Base-by-base conservation (phyloP, 225 moss, liverwort and hornwort species). In the Marchantia polymorpha region DNA sequence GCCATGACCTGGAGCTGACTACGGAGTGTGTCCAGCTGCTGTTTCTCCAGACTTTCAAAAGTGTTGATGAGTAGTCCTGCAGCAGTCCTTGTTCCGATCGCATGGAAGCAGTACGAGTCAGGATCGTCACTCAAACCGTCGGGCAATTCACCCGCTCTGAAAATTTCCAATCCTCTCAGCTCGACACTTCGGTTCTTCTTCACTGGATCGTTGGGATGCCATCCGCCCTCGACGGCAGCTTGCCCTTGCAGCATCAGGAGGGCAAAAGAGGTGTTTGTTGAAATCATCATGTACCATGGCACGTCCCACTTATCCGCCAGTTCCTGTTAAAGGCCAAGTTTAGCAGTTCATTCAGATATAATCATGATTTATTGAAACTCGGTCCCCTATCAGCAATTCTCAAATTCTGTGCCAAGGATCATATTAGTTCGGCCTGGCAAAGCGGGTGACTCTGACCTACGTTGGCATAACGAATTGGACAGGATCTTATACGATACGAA, bases 41-140 rank as follows among this genome's bases (percentile, higher is more conserved):
- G 7, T 53, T 72, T 14, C 26, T 86, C 86, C 15, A 83, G 22
- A 4, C 80, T 83, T 15, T 86, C 79, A 66, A 86, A 83, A 12
- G 86, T 55, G 61, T 83, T 83, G 19, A 80, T 46, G 56, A 83
- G 64, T 3, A 86, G 39, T 49, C 53, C 79, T 19, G 80, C 39
- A 0, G 80, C 80, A 47, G 52, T 76, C 14, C 60, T 61, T 52
- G 54, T 25, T 0, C 14, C n/a, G 11, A 72, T 3, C 23, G 30
- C 59, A 72, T 48, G 65, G 26, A 59, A 56, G 14, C 59, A 51
- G 8, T 51, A 77, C 20, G 78, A 77, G 20, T 69, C n/a, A 61
- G 61, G 61, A 16, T 74, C 7, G 69, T 13, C 0, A n/a, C 60
- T 31, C 73, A 75, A 13, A 0, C 61, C 61, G n/a, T 20, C 7